Conservation (phyloP, 805 yeast genomes). For the Candida qinlingensis region DNA sequence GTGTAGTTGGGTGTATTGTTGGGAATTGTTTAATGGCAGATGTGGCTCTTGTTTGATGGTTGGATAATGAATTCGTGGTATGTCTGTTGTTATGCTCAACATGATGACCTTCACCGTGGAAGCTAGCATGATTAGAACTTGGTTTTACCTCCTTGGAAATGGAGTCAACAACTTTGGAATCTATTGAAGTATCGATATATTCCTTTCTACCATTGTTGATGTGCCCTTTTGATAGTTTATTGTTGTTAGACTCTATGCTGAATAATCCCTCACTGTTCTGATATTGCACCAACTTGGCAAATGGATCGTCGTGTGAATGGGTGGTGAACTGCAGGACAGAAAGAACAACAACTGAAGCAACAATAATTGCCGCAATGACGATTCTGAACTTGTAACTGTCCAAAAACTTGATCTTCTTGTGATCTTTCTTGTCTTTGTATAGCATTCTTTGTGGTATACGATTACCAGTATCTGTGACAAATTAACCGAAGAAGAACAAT, state of each 20-base stretch:
- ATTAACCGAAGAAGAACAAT: background rate
- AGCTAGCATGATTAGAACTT: background rate
- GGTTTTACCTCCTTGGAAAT: conserved; percentile 3
- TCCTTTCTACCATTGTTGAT: conserved; percentile 3
- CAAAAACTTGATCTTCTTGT: background rate
- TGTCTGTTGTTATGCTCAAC: conserved; percentile 2
- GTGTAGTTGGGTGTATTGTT: background rate
- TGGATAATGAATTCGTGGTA: background rate
- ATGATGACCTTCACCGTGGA: background rate
- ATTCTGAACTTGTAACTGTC: background rate
- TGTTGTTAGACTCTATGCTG: no score
- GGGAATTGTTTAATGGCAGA: background rate
- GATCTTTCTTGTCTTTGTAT: background rate
- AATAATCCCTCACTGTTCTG: no score
- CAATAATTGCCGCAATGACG: background rate
- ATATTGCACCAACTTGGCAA: no score
- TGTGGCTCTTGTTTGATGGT: background rate
- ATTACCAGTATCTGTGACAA: background rate
- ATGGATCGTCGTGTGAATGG: background rate
- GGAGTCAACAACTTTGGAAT: conserved; percentile 15
- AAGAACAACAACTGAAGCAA: background rate
- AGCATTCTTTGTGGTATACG: background rate
- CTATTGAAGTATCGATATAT: conserved; percentile 13
- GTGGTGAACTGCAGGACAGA: background rate
- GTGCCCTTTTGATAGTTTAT: background rate